Percentiles rank a stretch among this genome's conserved stretches.
Conservation (phyloP, 176 grass and related monocot species). For the maize (Zea mays) region Zm-B73-REFERENCE-NAM-5.0 NC_050102.1:2645001-2645500, state of each 20-base stretch:
- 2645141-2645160: too few relatives aligned
- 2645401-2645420: conserved; percentile 97
- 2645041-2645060: background rate
- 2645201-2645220: conserved; percentile 31
- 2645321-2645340: conserved; percentile 97
- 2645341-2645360: conserved; percentile 95
- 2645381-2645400: conserved; percentile 99
- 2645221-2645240: conserved; percentile 99
- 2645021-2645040: too few relatives aligned
- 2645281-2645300: conserved; percentile 98
- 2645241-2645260: conserved; percentile 93
- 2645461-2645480: conserved; percentile 98
- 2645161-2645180: background rate
- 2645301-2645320: conserved; percentile 99
- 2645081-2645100: background rate
- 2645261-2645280: conserved; percentile 70
- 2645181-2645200: background rate
- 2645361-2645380: conserved; percentile 91
- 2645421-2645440: conserved; percentile 88
- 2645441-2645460: conserved; percentile 91
- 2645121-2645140: background rate
- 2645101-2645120: background rate
- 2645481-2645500: conserved; percentile 96
- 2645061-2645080: background rate
- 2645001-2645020: background rate